Base-by-base conservation (phyloP, 2,329 filamentous ascomycete species). In the Colletotrichum sp. region DNA sequence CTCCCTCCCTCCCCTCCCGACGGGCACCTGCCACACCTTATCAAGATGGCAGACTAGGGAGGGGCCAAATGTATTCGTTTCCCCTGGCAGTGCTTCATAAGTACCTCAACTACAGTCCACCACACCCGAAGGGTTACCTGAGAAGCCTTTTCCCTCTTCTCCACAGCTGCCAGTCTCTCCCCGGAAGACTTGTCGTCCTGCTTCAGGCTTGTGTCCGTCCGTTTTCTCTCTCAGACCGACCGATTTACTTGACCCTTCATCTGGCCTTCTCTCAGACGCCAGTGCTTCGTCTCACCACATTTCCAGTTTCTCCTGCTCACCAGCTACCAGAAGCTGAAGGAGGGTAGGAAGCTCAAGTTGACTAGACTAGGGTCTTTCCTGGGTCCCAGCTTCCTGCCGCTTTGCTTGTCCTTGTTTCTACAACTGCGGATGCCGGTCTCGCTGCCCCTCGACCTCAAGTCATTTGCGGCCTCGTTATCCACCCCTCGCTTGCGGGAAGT, bases 401-500 rank as follows among this genome's bases (percentile, higher is more conserved):
- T 61, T 43, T 52, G 61, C 66, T 64, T 61, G 62, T 75, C 64
- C 67, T 68, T 75, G 73, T 34, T 75, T 43, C 56, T 64, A 75
- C 66, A 65, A 61, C 43, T 75, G 68, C 72, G 73, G 72, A n/a
- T 75, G 63, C 71, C 62, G 62, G 74, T 75, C 71, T 76, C 67
- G 74, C 74, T 75, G 55, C 72, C 64, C 72, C 72, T 72, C 75
- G 73, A 75, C 61, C 74, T 76, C 74, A 76, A 76, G 65, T 76
- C 59, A 58, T 64, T 66, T 55, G 71, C 21, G 65, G 48, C 61
- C 61, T 74, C 71, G 52, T 56, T 74, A 62, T 66, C 62, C 65
- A 74, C 69, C 69, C 63, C 58, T 75, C 69, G 69, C 73, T 73
- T 75, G 63, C 73, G 63, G 69, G 58, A 73, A 69, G 26, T 65